Evolutionary conservation across 163 green algal genomes (phyloP), one percentile per base, ranked within the genome.

Genomic region (Trebouxia gelatinosa): DNA sequence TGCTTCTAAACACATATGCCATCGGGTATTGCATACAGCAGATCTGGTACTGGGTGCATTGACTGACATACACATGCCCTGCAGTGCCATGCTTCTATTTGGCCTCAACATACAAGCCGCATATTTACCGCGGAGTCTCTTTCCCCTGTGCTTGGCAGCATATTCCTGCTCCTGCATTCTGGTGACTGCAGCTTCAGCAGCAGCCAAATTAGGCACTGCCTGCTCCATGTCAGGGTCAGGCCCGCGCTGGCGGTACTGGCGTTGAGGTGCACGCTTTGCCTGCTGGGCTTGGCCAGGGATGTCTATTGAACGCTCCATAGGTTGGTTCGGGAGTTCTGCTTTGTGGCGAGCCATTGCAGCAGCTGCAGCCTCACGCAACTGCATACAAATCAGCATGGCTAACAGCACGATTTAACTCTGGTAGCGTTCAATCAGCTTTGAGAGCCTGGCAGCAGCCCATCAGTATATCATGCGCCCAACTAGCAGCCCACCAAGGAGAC

Each of bases 301-400:
- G n/a, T 61, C 68, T 16, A 61, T 61, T 19, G 21, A 5, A 16
- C 67, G 40, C 39, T 39, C 67, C 16, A 29, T 29, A 5, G 40
- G 6, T 29, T 75, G 67, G 38, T 75, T 39, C 32, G 40, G 39
- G 11, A 40, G 39, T 38, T 59, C 68, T 43, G 68, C 68, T 62
- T 64, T 59, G 46, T 76, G 68, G 2, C 68, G 68, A 29, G 68
- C 68, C 68, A 76, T 59, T 16, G 68, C 68, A 40, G 68, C 68
- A 26, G 68, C 68, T 17, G 68, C 68, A 31, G 68, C 68, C 7
- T 76, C 68, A 11, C 68, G 13, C 39, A 76, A 17, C 68, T 76
- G 68, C 40, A 76, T 5, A 38, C 4, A 50, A 29, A 23, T 2
- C 80, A 35, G 84, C 84, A 51, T 78, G n/a, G 26, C 21, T 19